Percentiles rank a stretch among this genome's conserved stretches.
Conservation (phyloP, 2,329 filamentous ascomycete genomes). For the Penicillium sp. region DNA sequence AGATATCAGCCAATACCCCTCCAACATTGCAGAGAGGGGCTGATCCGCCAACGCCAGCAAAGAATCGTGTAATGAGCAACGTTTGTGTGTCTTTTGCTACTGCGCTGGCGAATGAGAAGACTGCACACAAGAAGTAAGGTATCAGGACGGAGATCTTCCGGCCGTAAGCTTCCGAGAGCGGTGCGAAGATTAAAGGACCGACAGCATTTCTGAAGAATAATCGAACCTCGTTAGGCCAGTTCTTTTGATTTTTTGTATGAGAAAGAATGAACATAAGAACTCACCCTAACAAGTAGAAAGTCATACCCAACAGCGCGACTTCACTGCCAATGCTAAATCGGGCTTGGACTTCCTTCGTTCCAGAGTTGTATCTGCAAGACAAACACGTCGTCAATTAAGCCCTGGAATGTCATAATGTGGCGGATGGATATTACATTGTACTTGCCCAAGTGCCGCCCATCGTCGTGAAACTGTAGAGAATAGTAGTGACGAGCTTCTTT, state of each 20-base stretch:
- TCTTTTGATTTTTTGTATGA: neutral
- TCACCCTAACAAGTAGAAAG: slow-evolving; percentile 1
- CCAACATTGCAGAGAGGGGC: neutral
- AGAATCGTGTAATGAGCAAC: slow-evolving; percentile 2
- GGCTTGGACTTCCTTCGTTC: neutral
- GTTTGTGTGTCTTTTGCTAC: slow-evolving; percentile 6
- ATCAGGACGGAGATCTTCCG: slow-evolving; percentile 6
- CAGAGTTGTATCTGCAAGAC: slow-evolving; percentile 1
- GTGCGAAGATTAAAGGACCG: slow-evolving; percentile 1
- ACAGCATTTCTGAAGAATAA: neutral
- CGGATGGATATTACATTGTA: neutral
- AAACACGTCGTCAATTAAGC: neutral
- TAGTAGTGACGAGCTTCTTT: slow-evolving; percentile 1
- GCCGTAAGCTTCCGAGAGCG: slow-evolving; percentile 3
- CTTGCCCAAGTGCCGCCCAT: slow-evolving; percentile 7
- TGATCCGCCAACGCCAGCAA: neutral
- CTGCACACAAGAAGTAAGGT: neutral
- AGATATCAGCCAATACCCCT: slow-evolving; percentile 2
- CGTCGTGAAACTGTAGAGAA: slow-evolving; percentile 4
- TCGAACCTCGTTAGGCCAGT: neutral
- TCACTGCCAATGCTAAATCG: neutral
- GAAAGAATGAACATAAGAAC: neutral
- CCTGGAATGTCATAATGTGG: too few relatives aligned
- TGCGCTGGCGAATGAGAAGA: slow-evolving; percentile 8
- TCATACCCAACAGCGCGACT: slow-evolving; percentile 2